phyloP scores from a whole-genome alignment of 805 yeast genomes.

The Candida broadrunensis region DNA sequence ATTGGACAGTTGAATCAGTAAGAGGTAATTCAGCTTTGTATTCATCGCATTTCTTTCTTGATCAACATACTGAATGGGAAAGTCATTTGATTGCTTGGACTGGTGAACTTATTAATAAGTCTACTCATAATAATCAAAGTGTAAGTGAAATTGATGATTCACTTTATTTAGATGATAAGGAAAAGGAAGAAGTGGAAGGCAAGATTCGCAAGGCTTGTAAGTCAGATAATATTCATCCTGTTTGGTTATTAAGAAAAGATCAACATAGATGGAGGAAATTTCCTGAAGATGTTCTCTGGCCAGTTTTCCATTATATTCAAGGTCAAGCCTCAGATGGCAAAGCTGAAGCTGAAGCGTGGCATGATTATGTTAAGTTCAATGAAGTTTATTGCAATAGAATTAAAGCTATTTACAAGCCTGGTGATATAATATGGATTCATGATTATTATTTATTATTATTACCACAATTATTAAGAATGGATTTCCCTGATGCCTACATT shows the following conservation, averaged over 20 bases:
- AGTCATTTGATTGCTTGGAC: conserved; percentile 93
- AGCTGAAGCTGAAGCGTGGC: conserved; percentile 72
- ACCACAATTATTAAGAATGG: conserved; percentile 81
- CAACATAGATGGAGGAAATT: conserved; percentile 84
- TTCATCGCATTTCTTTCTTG: conserved; percentile 66
- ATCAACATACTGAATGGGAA: conserved; percentile 75
- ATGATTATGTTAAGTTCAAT: conserved; percentile 85
- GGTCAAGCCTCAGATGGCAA: conserved; percentile 68
- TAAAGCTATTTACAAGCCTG: conserved; percentile 70
- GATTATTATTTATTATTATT: conserved; percentile 80
- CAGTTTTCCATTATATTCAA: conserved; percentile 89
- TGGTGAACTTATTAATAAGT: conserved; percentile 64
- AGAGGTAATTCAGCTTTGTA: conserved; percentile 85
- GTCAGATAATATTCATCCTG: conserved; percentile 67
- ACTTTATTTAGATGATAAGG: conserved; percentile 52
- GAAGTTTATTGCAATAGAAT: conserved; percentile 86
- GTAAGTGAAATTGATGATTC: conserved; percentile 54
- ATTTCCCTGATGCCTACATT: conserved; percentile 67
- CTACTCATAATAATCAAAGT: conserved; percentile 12
- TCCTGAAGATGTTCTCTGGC: conserved; percentile 92
- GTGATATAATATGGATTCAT: conserved; percentile 91
- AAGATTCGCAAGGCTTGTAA: conserved; percentile 45
- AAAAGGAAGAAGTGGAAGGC: conserved; percentile 49
- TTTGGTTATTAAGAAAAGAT: conserved; percentile 80
- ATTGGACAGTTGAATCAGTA: conserved; percentile 59